These are phyloP conservation scores for Skeletonema costatum DNA, from an alignment of 108 stramenopile species.

Conservation along the genomic window DNA sequence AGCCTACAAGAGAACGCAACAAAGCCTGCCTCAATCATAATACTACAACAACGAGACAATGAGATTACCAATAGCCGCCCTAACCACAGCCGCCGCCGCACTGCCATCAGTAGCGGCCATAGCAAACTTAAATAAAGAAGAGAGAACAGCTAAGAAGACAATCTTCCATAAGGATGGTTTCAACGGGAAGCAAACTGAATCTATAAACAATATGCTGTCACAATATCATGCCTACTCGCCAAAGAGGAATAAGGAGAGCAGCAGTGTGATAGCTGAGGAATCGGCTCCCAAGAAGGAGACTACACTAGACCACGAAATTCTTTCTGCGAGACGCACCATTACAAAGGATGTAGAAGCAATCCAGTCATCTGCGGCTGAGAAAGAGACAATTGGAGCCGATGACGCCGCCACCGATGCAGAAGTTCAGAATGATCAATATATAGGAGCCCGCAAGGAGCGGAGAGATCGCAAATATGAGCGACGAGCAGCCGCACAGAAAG, in stretches of 20 bases:
- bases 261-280: background rate
- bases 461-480: background rate
- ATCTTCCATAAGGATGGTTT: background rate
- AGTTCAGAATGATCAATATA: background rate
- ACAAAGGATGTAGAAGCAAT: background rate
- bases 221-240: background rate
- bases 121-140: background rate
- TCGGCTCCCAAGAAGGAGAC: background rate
- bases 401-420: background rate
- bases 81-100: background rate
- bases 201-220: background rate
- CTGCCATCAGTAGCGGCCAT: background rate
- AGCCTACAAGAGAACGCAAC: background rate
- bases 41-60: background rate
- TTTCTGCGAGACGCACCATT: background rate
- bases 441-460: background rate
- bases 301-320: background rate
- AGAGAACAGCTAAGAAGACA: background rate
- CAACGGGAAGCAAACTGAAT: background rate
- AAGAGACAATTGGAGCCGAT: background rate
- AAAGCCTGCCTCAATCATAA: too few species aligned
- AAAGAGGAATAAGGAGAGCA: background rate
- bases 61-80: background rate
- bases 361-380: background rate
- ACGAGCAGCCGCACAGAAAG: background rate